Evolutionary conservation across 1,284 basidiomycete genomes (phyloP).

Genomic region (Cronartium ribicola): DNA sequence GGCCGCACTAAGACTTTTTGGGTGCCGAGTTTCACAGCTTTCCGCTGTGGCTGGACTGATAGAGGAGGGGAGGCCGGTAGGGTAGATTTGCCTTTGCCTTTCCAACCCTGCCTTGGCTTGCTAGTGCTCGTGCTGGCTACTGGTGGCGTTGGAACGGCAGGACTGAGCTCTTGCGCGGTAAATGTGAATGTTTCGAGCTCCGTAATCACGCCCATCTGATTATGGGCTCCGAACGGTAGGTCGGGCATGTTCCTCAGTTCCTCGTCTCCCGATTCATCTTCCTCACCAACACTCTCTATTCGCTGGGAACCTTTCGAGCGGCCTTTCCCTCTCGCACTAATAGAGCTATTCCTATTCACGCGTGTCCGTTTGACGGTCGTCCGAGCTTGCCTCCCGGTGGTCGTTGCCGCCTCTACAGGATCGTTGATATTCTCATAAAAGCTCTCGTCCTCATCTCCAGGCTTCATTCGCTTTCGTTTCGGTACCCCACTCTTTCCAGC

Average conservation of each 20-base stretch:
- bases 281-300: neutral
- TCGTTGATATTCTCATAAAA: slow-evolving; percentile 33
- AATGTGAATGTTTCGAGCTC: slow-evolving; percentile 40
- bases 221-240: slow-evolving; percentile 31
- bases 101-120: neutral
- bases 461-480: slow-evolving; percentile 27
- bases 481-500: slow-evolving; percentile 6
- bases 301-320: neutral
- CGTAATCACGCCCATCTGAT: slow-evolving; percentile 26
- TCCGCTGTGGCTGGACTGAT: neutral
- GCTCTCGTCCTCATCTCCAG: slow-evolving; percentile 21
- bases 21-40: slow-evolving; percentile 26
- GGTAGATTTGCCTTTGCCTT: slow-evolving; percentile 14
- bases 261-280: neutral
- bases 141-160: neutral
- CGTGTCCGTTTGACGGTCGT: neutral
- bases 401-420: neutral
- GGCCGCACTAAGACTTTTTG: slow-evolving; percentile 35
- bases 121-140: neutral
- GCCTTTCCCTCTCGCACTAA: neutral
- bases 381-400: neutral
- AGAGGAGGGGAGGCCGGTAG: neutral
- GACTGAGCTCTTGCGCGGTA: neutral
- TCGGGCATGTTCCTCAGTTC: slow-evolving; percentile 8
- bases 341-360: neutral